Percentiles rank a stretch among this genome's conserved stretches.
phyloP scores from a whole-genome alignment of 2,329 filamentous ascomycete species.

The Talaromyces sp. region DNA sequence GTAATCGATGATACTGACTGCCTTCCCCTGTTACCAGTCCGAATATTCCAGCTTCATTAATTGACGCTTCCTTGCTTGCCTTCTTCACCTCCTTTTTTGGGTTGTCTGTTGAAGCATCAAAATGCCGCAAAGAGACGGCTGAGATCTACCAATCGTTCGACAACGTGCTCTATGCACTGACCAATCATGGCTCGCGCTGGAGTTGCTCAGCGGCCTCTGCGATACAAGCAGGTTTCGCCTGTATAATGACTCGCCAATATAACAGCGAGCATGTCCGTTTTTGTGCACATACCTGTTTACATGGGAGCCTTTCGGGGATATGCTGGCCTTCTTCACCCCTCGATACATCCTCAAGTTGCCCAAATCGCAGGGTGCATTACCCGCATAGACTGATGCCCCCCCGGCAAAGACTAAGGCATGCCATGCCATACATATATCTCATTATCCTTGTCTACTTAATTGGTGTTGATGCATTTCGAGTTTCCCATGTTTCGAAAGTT shows the following conservation, averaged over 20 bases:
- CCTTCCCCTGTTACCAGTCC: not conserved
- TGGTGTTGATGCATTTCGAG: not conserved
- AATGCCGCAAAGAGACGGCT: not conserved
- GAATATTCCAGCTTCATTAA: not conserved
- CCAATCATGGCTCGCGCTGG: slow-evolving; percentile 3
- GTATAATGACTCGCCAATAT: not conserved
- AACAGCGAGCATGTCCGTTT: not conserved
- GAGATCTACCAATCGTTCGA: slow-evolving; percentile 17
- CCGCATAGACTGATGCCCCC: not conserved
- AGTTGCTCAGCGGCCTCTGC: not conserved
- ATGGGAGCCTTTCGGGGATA: not conserved
- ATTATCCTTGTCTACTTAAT: slow-evolving; percentile 1
- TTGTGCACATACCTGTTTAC: not conserved
- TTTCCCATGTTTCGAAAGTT: not conserved
- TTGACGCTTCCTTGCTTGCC: not conserved
- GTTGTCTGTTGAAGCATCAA: not conserved
- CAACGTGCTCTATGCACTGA: slow-evolving; percentile 18
- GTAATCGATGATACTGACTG: not conserved
- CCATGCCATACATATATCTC: slow-evolving; percentile 5
- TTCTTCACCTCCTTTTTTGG: not conserved
- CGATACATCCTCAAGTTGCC: not conserved
- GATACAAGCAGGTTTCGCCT: not conserved
- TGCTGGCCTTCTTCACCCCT: not conserved
- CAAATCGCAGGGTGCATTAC: not conserved
- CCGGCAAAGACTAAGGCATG: slow-evolving; percentile 3